Base-by-base conservation (phyloP, 1,284 basidiomycete species). In the Ceratobasidium sp. region DNA sequence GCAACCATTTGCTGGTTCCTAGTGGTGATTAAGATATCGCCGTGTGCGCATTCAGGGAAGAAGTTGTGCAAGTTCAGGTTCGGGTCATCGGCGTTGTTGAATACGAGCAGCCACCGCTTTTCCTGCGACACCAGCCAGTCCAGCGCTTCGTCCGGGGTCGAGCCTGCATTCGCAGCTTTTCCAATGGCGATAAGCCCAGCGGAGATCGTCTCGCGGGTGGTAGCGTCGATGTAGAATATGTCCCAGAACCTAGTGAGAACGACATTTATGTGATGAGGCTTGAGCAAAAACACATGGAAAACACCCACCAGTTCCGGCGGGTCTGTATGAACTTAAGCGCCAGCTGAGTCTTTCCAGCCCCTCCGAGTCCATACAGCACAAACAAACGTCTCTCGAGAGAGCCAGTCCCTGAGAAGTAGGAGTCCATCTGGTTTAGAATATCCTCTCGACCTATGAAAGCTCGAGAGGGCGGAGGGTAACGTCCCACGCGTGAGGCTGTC, bases 1-100 rank as follows among this genome's bases (percentile, higher is more conserved):
- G 16, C 26, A n/a, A 26, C 16, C 38, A 55, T 28, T 30, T 47
- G 16, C 11, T 50, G 61, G 46, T 73, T 64, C n/a, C 72, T 1
- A 30, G 72, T 73, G 6, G 72, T 73, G 30, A 73, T 55, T 16
- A 57, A 13, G 16, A 73, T 47, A 23, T 54, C 43, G 1, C 72
- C 72, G 46, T 66, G 62, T 1, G 44, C 46, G 38, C 59, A 43
- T 13, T 2, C n/a, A 16, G 49, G 72, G 23, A 73, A 23, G 2
- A 21, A 61, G 8, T 18, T 9, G 3, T 23, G 32, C 11, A 73
- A 43, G 16, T 32, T 23, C 35, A 58, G 43, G 8, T 52, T 26
- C 5, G 54, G 16, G 50, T 35, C 52, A 35, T 46, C 54, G 21
- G 52, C 47, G 21, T 69, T 58, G 23, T 69, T 47, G 54, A 30